These are phyloP conservation scores for Rhytidiadelphus loreus DNA, from an alignment of 225 moss, liverwort and hornwort genomes.

Conservation along the genomic window DNA sequence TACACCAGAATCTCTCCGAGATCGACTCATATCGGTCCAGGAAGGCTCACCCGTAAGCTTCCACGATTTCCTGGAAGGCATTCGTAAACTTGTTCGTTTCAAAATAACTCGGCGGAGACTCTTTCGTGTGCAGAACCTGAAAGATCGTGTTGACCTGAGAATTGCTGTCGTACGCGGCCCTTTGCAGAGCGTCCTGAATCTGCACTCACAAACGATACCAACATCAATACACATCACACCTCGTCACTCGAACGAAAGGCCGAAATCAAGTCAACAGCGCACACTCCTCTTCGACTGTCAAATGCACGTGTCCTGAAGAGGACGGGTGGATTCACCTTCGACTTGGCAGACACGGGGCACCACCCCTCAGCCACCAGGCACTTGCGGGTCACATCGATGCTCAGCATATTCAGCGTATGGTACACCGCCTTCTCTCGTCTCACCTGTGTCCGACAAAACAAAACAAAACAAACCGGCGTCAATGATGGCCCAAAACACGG, in stretches of 20 bases:
- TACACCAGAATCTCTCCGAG: neutral
- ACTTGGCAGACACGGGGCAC: constrained; percentile 87
- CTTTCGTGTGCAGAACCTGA: constrained; percentile 85
- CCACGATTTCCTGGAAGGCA: constrained; percentile 94
- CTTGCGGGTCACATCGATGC: constrained; percentile 97
- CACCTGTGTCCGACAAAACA: constrained; percentile 23
- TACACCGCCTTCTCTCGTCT: constrained; percentile 95
- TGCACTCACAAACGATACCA: constrained; percentile 5
- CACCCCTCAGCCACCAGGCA: constrained; percentile 96
- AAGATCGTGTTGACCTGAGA: constrained; percentile 98
- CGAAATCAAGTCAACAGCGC: neutral
- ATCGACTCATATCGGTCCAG: neutral
- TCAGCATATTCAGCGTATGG: constrained; percentile 89
- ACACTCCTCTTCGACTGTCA: neutral
- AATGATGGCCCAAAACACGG: neutral
- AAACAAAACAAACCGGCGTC: neutral
- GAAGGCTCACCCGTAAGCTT: constrained; percentile 82
- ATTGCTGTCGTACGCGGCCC: constrained; percentile 88
- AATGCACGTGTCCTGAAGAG: neutral
- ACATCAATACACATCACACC: neutral
- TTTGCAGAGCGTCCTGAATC: constrained; percentile 98
- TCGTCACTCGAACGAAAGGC: neutral
- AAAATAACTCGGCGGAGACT: constrained; percentile 81
- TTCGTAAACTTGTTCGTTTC: constrained; percentile 97
- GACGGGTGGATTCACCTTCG: constrained; percentile 34